Evolutionary conservation across 345 rosid genomes (phyloP).

Genomic region (Salix exigua): DNA sequence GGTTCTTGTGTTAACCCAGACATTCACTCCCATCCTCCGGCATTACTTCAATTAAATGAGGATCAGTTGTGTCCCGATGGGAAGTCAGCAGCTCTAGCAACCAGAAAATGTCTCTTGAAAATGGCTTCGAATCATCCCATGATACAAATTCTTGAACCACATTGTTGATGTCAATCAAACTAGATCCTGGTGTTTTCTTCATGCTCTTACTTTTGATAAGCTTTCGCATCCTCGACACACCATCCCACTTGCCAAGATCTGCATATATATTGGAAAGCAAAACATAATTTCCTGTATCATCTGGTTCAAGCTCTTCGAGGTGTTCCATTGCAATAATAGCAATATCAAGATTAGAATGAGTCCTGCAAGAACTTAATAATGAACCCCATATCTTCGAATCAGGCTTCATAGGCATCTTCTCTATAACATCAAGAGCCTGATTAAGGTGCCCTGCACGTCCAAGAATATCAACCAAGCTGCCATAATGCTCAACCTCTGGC

Average conservation of each 20-base stretch:
- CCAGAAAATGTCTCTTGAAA: slow-evolving; percentile 32
- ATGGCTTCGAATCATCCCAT: slow-evolving; percentile 44
- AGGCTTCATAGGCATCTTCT: slow-evolving; percentile 17
- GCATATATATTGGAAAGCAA: slow-evolving; percentile 60
- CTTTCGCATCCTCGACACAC: slow-evolving; percentile 42
- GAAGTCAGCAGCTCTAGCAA: slow-evolving; percentile 38
- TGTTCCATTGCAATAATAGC: slow-evolving; percentile 37
- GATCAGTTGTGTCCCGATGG: slow-evolving; percentile 14
- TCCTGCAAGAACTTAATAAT: slow-evolving; percentile 16
- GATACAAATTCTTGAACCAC: slow-evolving; percentile 53
- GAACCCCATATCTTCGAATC: slow-evolving; percentile 23
- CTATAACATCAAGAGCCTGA: not conserved
- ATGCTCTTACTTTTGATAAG: slow-evolving; percentile 34
- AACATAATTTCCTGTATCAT: slow-evolving; percentile 50
- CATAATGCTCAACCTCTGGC: slow-evolving; percentile 14
- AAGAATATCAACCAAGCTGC: slow-evolving; percentile 13
- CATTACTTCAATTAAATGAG: not conserved
- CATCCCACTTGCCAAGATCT: slow-evolving; percentile 48
- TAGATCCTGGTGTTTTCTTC: slow-evolving; percentile 57
- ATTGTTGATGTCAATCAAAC: slow-evolving; percentile 52
- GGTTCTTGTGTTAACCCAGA: not conserved
- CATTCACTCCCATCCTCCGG: slow-evolving; percentile 5
- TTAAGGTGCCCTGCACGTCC: slow-evolving; percentile 10
- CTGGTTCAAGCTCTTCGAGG: slow-evolving; percentile 50
- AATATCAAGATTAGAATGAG: slow-evolving; percentile 13